phyloP scores from a whole-genome alignment of 73 alveolate species.

The Paramecium bursaria region DNA sequence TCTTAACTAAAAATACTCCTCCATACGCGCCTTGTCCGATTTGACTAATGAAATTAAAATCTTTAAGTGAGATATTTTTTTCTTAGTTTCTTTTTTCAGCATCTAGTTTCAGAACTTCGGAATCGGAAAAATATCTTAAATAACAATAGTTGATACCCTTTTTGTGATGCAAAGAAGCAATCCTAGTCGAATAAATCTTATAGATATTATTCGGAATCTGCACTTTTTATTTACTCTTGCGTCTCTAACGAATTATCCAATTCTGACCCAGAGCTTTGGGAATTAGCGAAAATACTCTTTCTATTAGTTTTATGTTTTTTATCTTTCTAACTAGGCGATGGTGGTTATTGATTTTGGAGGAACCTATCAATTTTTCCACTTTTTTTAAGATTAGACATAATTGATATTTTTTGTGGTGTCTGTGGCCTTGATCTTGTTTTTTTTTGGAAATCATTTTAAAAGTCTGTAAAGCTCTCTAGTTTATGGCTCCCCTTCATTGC shows the following conservation, averaged over 20 bases:
- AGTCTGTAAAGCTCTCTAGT: conserved; percentile 31
- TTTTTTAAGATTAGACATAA: conserved; percentile 36
- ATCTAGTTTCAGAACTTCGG: conserved; percentile 38
- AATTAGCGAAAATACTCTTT: conserved; percentile 40
- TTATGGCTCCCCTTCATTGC: not conserved
- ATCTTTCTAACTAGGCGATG: not conserved
- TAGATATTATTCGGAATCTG: not conserved
- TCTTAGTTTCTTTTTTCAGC: conserved; percentile 53
- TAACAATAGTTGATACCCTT: too few relatives aligned
- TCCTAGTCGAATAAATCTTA: conserved; percentile 41
- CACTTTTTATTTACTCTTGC: not conserved
- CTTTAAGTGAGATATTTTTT: conserved; percentile 40
- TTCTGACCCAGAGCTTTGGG: conserved; percentile 44
- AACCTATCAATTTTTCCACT: conserved; percentile 39
- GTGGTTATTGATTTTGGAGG: not conserved
- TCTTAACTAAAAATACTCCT: conserved; percentile 68
- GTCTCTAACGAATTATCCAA: conserved; percentile 23
- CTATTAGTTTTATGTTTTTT: conserved; percentile 16
- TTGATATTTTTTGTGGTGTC: conserved; percentile 45
- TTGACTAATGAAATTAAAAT: conserved; percentile 8
- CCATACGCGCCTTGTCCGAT: conserved; percentile 83
- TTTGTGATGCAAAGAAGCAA: conserved; percentile 61
- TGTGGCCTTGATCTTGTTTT: conserved; percentile 18
- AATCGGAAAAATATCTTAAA: conserved; percentile 56
- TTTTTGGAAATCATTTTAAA: conserved; percentile 19